These are phyloP conservation scores for Volvariella surrecta DNA, from an alignment of 1,284 basidiomycete genomes.

Conservation along the genomic window DNA sequence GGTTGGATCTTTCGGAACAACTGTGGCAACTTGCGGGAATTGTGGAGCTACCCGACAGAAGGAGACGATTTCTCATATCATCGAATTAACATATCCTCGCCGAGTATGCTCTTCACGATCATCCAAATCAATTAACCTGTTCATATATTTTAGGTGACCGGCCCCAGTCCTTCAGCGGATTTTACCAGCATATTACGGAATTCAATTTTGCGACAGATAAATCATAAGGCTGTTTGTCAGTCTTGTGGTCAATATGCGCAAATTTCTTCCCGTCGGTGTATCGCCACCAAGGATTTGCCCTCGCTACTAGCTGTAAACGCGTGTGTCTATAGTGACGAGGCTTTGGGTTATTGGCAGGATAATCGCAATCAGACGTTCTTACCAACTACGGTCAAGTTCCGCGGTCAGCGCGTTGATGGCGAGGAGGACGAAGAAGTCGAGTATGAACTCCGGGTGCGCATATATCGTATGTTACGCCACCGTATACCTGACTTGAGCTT, in stretches of 20 bases:
- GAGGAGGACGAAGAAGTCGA: conserved; percentile 48
- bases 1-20: conserved; percentile 70
- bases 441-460: conserved; percentile 69
- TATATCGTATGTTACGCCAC: neutral
- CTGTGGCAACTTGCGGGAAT: conserved; percentile 64
- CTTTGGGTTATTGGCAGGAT: conserved; percentile 74
- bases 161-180: conserved; percentile 38
- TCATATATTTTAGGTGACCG: neutral
- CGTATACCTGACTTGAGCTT: neutral
- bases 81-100: conserved; percentile 88
- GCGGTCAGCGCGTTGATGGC: conserved; percentile 46
- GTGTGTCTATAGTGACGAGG: conserved; percentile 72
- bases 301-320: conserved; percentile 88
- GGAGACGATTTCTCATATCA: conserved; percentile 66
- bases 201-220: conserved; percentile 76
- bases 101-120: conserved; percentile 38
- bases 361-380: conserved; percentile 45
- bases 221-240: conserved; percentile 82
- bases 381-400: conserved; percentile 41
- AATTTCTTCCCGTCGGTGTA: conserved; percentile 66
- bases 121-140: conserved; percentile 4
- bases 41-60: conserved; percentile 71
- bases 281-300: conserved; percentile 66
- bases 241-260: conserved; percentile 73
- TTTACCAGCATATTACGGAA: conserved; percentile 69